A percentile compares a stretch with the other conserved stretches of the same genome.
Evolutionary conservation across 805 yeast species (phyloP).

Genomic region (Myxozyma neotropica): DNA sequence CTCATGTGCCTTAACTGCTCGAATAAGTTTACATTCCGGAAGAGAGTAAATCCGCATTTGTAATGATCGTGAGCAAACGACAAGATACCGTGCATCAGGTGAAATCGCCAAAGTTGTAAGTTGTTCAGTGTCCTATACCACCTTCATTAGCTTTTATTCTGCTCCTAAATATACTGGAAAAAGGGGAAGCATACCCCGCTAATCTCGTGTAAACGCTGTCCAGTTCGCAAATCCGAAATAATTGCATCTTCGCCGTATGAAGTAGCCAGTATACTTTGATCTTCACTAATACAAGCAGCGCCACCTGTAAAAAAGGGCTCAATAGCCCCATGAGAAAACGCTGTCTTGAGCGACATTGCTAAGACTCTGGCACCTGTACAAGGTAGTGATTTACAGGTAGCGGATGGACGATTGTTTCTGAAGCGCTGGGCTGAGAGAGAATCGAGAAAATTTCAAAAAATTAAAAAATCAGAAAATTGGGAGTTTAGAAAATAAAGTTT

Average conservation of each 20-base stretch:
- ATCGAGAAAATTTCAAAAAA: background rate
- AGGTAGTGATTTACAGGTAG: too few species aligned
- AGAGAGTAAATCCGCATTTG: conserved; percentile 63
- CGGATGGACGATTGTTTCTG: too few species aligned
- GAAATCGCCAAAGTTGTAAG: conserved; percentile 75
- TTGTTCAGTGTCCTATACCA: conserved; percentile 61
- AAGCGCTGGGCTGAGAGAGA: too few species aligned
- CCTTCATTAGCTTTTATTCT: background rate
- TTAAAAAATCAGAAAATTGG: background rate
- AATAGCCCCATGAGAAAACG: conserved; percentile 53
- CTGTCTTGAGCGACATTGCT: conserved; percentile 42
- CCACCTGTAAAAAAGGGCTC: conserved; percentile 90
- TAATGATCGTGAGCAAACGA: conserved; percentile 80
- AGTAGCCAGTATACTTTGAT: conserved; percentile 70
- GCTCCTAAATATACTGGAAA: background rate
- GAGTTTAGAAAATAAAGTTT: conserved; percentile 6
- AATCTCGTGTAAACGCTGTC: conserved; percentile 59
- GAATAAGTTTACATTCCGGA: conserved; percentile 38
- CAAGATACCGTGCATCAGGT: conserved; percentile 71
- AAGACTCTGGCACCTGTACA: too few species aligned
- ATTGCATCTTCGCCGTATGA: conserved; percentile 77
- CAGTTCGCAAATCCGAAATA: conserved; percentile 63
- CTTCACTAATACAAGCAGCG: conserved; percentile 67
- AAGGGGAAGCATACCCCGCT: conserved; percentile 61
- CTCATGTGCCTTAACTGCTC: conserved; percentile 47